Conservation (phyloP, 257 asterid species). For the Solanum chilense region DNA sequence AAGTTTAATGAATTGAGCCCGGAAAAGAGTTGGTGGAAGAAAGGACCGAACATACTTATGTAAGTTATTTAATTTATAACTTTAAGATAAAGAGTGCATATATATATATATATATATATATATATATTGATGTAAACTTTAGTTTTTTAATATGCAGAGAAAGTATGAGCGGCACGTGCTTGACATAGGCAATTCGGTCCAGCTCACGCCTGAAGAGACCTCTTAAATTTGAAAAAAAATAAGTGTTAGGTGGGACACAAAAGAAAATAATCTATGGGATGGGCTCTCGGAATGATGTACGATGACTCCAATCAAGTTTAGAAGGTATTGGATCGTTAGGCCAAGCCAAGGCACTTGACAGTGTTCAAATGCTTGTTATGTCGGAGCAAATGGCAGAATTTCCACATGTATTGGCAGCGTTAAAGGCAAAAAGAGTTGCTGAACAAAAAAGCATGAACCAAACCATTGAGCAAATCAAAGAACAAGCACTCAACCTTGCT, state of each 20-base stretch:
- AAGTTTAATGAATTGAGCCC: neutral
- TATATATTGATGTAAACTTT: too few species aligned
- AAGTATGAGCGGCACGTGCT: neutral
- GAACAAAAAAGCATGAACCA: neutral
- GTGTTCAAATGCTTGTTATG: neutral
- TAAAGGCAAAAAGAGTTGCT: neutral
- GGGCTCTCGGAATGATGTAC: neutral
- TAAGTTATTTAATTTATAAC: too few species aligned
- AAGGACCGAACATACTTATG: neutral
- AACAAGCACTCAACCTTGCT: neutral
- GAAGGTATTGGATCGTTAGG: neutral
- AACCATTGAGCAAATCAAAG: neutral
- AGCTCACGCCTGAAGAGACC: neutral
- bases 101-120: too few species aligned
- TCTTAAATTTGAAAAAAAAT: too few species aligned
- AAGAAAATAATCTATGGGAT: neutral
- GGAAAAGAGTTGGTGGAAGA: neutral
- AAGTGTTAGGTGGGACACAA: neutral
- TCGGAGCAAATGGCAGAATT: neutral
- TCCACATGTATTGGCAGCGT: neutral
- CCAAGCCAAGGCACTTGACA: neutral
- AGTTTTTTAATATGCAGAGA: neutral
- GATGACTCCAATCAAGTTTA: neutral
- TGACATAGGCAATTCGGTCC: neutral
- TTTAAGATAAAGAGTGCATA: neutral